Percentiles rank a stretch among this genome's conserved stretches.
phyloP scores from a whole-genome alignment of 306 rosid genomes.

The Quillaja saponaria region DNA sequence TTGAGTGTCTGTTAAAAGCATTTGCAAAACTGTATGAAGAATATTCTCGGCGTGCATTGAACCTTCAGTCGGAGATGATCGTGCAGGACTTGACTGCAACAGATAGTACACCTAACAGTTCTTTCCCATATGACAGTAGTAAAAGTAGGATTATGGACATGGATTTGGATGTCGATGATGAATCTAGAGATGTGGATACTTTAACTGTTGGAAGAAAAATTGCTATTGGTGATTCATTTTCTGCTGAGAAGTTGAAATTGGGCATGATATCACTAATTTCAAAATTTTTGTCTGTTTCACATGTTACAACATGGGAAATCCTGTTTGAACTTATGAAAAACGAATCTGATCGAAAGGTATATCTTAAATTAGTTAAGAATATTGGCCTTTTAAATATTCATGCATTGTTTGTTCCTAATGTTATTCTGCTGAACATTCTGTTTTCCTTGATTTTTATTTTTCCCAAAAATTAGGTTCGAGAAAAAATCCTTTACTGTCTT shows the following conservation, averaged over 20 bases:
- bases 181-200: slow-evolving; percentile 61
- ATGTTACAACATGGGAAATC: slow-evolving; percentile 60
- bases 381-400: slow-evolving; percentile 16
- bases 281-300: slow-evolving; percentile 64
- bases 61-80: slow-evolving; percentile 44
- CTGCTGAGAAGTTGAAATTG: slow-evolving; percentile 64
- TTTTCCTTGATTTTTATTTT: slow-evolving; percentile 17
- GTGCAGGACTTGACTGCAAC: slow-evolving; percentile 43
- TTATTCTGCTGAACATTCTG: not conserved
- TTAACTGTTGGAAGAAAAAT: slow-evolving; percentile 42
- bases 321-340: slow-evolving; percentile 61
- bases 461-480: slow-evolving; percentile 59
- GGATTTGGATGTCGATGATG: slow-evolving; percentile 77
- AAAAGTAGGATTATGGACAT: slow-evolving; percentile 71
- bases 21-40: slow-evolving; percentile 61
- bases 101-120: slow-evolving; percentile 37
- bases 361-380: slow-evolving; percentile 17
- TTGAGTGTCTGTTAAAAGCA: slow-evolving; percentile 65
- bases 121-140: slow-evolving; percentile 38
- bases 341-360: slow-evolving; percentile 74
- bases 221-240: slow-evolving; percentile 43
- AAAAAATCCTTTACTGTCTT: slow-evolving; percentile 57
- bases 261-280: slow-evolving; percentile 65
- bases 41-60: slow-evolving; percentile 47
- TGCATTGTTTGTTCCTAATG: slow-evolving; percentile 7